Evolutionary conservation across 2,329 filamentous ascomycete genomes (phyloP).

Genomic region (Fusarium sp.): DNA sequence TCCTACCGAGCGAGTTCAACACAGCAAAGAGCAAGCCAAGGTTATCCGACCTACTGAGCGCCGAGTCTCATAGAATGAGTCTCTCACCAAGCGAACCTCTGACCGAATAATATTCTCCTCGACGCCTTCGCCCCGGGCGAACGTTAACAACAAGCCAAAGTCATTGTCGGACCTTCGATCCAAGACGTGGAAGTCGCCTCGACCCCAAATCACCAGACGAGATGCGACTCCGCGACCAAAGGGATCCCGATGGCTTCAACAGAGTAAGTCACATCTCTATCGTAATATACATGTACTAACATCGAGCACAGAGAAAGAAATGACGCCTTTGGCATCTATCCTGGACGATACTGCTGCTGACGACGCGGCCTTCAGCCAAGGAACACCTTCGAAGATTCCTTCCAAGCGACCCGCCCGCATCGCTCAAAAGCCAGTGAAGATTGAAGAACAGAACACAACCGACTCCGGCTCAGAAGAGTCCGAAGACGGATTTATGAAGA

Average conservation of each 20-base stretch:
- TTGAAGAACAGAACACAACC: not conserved
- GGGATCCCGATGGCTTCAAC: conserved; percentile 22
- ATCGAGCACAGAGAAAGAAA: conserved; percentile 8
- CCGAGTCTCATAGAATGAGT: conserved; percentile 8
- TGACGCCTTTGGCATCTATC: conserved; percentile 7
- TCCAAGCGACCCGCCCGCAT: not conserved
- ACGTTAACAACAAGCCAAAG: not conserved
- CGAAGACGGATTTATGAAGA: conserved; percentile 8
- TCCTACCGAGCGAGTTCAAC: conserved; percentile 26
- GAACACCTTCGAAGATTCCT: conserved; percentile 19
- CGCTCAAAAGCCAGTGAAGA: not conserved
- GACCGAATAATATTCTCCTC: not conserved
- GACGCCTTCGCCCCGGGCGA: not conserved
- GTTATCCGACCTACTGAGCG: conserved; percentile 3
- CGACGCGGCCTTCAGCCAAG: conserved; percentile 8
- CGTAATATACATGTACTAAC: conserved; percentile 12
- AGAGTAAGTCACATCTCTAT: conserved; percentile 19
- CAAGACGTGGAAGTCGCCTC: conserved; percentile 11
- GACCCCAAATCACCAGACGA: not conserved
- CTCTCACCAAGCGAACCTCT: not conserved
- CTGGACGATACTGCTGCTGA: not conserved
- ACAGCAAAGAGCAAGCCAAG: conserved; percentile 28
- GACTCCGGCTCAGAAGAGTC: not conserved
- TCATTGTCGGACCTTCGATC: not conserved
- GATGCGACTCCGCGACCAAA: not conserved